phyloP scores from a whole-genome alignment of 1,284 basidiomycete species.

The Tausonia pullulans region DNA sequence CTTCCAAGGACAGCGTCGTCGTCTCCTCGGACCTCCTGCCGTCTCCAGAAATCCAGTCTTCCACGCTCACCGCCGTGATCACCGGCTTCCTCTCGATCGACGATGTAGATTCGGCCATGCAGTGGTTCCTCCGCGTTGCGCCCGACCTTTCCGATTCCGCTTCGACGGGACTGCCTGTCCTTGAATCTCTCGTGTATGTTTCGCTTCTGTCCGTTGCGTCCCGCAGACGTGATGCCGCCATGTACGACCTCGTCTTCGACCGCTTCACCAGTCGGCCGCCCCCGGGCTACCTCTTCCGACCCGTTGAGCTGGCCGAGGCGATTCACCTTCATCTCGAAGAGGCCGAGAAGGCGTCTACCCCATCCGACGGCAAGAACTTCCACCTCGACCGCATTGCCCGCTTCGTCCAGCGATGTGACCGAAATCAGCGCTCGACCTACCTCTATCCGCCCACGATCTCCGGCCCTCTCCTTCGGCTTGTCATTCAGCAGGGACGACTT shows the following conservation, averaged over 20 bases:
- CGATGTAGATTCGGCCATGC: constrained; percentile 52
- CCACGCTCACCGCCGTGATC: constrained; percentile 55
- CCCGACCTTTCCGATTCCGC: constrained; percentile 1
- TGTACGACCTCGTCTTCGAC: constrained; percentile 11
- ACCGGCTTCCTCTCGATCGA: constrained; percentile 51
- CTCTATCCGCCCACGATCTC: constrained; percentile 11
- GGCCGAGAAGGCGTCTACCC: not conserved
- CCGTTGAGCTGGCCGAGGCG: constrained; percentile 10
- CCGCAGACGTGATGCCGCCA: not conserved
- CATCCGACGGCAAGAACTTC: not conserved
- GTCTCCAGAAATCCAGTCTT: constrained; percentile 35
- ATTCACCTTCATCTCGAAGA: constrained; percentile 8
- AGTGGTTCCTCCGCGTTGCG: constrained; percentile 51
- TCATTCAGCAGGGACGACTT: constrained; percentile 5
- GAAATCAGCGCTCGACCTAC: constrained; percentile 8
- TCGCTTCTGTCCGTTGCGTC: constrained; percentile 9
- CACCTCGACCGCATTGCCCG: constrained; percentile 11
- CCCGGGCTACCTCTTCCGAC: constrained; percentile 7
- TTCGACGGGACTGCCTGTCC: constrained; percentile 1
- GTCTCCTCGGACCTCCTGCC: constrained; percentile 45
- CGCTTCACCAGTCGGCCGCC: constrained; percentile 4
- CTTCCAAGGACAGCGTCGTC: constrained; percentile 37
- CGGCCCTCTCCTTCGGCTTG: constrained; percentile 4
- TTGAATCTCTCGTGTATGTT: constrained; percentile 9
- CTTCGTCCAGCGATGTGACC: constrained; percentile 12